These are phyloP conservation scores for Fraxinus americana DNA, from an alignment of 257 asterid genomes.

Conservation along the genomic window DNA sequence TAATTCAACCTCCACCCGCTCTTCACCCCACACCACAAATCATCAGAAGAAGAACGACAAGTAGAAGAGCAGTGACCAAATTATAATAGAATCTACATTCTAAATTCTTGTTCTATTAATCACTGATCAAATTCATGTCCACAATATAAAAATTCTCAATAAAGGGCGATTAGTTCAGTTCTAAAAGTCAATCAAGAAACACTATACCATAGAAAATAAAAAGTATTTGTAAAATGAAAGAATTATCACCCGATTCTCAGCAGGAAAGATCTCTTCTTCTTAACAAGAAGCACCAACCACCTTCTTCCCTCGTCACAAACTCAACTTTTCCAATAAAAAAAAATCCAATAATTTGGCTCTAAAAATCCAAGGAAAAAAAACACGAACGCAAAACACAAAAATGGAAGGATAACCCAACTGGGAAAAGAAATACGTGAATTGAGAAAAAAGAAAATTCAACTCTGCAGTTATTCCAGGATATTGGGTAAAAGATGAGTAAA, in stretches of 20 bases:
- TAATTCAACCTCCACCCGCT: no score
- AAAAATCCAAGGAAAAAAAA: neutral
- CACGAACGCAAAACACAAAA: neutral
- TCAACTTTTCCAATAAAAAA: neutral
- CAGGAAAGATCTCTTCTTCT: conserved; percentile 15
- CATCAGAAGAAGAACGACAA: neutral
- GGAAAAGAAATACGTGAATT: conserved; percentile 12
- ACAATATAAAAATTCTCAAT: conserved; percentile 4
- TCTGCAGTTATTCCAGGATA: conserved; percentile 12
- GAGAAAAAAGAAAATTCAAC: conserved; percentile 12
- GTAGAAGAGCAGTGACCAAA: neutral
- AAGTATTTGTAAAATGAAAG: neutral
- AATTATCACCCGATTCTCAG: conserved; percentile 31
- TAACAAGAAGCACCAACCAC: conserved; percentile 21
- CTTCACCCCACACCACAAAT: no score
- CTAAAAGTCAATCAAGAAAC: neutral
- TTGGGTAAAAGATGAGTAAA: conserved; percentile 4
- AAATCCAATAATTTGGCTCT: neutral
- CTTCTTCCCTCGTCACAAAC: conserved; percentile 18
- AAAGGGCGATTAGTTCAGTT: conserved; percentile 3
- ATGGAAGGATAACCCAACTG: conserved; percentile 7
- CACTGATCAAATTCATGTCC: no score
- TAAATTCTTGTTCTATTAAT: neutral
- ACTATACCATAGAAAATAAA: conserved; percentile 2
- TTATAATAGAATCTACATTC: neutral